Conservation (phyloP, 495 filamentous ascomycete species). For the Lineolata rhizophorae region DNA sequence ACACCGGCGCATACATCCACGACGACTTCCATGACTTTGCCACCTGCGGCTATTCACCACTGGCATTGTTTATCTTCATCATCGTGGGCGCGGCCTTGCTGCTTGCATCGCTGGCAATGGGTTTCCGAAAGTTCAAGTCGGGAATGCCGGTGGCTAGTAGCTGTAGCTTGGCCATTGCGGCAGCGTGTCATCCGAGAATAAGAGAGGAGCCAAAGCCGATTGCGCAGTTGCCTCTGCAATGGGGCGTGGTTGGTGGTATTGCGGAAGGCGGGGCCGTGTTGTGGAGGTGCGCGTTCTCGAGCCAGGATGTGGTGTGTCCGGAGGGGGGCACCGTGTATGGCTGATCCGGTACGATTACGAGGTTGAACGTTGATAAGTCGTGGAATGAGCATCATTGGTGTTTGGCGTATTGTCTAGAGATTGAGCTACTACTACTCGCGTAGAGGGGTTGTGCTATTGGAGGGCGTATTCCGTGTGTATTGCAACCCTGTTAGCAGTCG, state of each 20-base stretch:
- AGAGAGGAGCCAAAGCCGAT: slow-evolving; percentile 4
- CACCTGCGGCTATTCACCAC: slow-evolving; percentile 12
- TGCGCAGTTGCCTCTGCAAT: slow-evolving; percentile 12
- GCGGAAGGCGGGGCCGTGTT: too few species aligned
- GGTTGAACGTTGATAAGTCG: too few species aligned
- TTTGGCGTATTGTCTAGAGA: too few species aligned
- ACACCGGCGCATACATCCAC: not conserved
- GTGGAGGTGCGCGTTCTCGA: too few species aligned
- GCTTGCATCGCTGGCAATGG: slow-evolving; percentile 8
- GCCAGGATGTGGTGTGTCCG: too few species aligned
- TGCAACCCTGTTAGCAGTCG: too few species aligned
- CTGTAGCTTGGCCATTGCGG: slow-evolving; percentile 26
- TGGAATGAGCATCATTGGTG: too few species aligned
- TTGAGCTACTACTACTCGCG: too few species aligned
- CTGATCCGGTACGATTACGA: too few species aligned
- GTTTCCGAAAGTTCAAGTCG: slow-evolving; percentile 11
- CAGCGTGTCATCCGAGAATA: slow-evolving; percentile 24
- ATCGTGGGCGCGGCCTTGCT: slow-evolving; percentile 3
- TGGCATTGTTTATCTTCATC: slow-evolving; percentile 15
- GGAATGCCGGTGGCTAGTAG: slow-evolving; percentile 21
- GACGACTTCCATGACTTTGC: slow-evolving; percentile 2
- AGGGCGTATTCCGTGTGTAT: too few species aligned
- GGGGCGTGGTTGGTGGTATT: slow-evolving; percentile 21
- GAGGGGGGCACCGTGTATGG: too few species aligned
- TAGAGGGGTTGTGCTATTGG: too few species aligned